Conservation (phyloP, 2,329 filamentous ascomycete genomes). For the Aspergillus viridinutans region DNA sequence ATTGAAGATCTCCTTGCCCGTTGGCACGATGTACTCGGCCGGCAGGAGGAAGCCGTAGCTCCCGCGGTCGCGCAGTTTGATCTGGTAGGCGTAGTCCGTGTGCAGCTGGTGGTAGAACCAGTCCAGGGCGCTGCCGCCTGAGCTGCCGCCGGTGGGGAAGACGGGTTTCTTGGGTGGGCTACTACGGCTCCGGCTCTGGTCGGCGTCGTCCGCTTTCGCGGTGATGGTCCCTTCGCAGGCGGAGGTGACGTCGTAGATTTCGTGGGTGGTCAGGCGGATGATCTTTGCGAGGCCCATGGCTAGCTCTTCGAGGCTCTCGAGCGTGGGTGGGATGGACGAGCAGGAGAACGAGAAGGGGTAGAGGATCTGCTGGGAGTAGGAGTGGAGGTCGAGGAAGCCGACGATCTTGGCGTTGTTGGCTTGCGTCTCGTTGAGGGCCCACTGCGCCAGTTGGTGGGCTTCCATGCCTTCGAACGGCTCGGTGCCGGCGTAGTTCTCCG, state of each 20-base stretch:
- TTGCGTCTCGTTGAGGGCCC: slow-evolving; percentile 74
- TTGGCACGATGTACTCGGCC: slow-evolving; percentile 79
- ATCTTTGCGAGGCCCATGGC: slow-evolving; percentile 84
- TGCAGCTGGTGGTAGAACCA: slow-evolving; percentile 90
- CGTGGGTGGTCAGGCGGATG: slow-evolving; percentile 73
- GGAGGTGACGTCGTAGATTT: slow-evolving; percentile 71
- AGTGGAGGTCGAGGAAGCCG: slow-evolving; percentile 86
- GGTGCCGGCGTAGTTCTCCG: slow-evolving; percentile 82
- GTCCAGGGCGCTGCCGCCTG: slow-evolving; percentile 83
- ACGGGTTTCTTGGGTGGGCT: slow-evolving; percentile 15
- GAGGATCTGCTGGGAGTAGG: slow-evolving; percentile 90
- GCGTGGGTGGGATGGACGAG: slow-evolving; percentile 68
- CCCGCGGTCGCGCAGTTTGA: slow-evolving; percentile 87
- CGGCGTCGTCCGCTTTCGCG: slow-evolving; percentile 10
- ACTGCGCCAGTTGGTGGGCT: slow-evolving; percentile 68
- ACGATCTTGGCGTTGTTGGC: slow-evolving; percentile 70
- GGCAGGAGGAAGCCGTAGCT: slow-evolving; percentile 92
- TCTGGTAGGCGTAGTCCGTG: slow-evolving; percentile 84
- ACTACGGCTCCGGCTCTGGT: slow-evolving; percentile 10
- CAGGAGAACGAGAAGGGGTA: slow-evolving; percentile 92
- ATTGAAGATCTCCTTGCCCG: slow-evolving; percentile 80
- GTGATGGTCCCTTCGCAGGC: slow-evolving; percentile 77
- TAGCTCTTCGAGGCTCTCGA: slow-evolving; percentile 89
- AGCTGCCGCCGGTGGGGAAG: slow-evolving; percentile 61
- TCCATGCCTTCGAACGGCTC: slow-evolving; percentile 80